Evolutionary conservation across 2,329 filamentous ascomycete species (phyloP), one percentile per base, ranked within the genome.

Genomic region (Colletotrichum melonis): DNA sequence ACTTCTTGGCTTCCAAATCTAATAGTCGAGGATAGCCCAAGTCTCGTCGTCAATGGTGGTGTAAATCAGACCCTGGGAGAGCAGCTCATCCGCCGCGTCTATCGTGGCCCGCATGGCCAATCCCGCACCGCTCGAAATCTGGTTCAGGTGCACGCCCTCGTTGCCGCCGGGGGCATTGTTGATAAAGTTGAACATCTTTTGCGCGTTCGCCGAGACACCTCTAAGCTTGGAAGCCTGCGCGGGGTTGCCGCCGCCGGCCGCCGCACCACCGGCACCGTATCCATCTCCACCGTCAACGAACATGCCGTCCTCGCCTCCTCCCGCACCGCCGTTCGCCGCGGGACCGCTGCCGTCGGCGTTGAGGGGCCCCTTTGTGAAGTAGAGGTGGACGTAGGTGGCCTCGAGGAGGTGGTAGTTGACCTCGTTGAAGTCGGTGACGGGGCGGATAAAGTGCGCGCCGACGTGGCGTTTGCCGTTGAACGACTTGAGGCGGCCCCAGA

Each of bases 11-110:
- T 38, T 26, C 26, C 22, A 4, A 8, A n/a, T 62, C 76, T 81
- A 92, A 75, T 88, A 90, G 72, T 97, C 94, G 74, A 98, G 86
- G 75, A 97, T 86, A 56, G 95, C 94, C 92, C 94, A 98, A 1
- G 96, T 98, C 82, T 94, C 89, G 79, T 98, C 96, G 83, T 98
- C 95, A 7, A 97, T 89, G 11, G 97, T 99, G 32, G 95, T 94
- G 84, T 95, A 99, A 76, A 98, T 94, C 77, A 94, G 80, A 35
- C 95, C 94, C 68, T 90, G 84, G 2, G 87, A 87, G 56, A 95
- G 83, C 79, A 99, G 83, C 83, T 98, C 95, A 78, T 98, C 94
- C 11, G 93, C 91, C n/a, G 92, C 95, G 65, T 88, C 90, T 77
- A 92, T 85, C 16, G 97, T 93, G 58, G 97, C 94, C 30, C 87